Evolutionary conservation across 352 stramenopile species (phyloP), one percentile per base, ranked within the genome.

Genomic region (Pythium graminicola): DNA sequence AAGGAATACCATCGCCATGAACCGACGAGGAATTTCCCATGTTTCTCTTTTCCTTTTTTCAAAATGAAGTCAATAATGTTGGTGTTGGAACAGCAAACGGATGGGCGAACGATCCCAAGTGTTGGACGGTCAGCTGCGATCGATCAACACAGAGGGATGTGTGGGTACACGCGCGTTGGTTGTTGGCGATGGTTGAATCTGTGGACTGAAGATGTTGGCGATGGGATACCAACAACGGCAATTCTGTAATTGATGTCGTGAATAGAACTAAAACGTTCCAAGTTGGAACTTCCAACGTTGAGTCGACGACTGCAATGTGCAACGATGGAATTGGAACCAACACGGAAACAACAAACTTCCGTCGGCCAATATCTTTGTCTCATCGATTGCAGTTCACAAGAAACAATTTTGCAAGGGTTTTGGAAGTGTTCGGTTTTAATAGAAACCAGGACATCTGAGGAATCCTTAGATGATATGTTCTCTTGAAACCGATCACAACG

Each of bases 1-100:
- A 89, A 6, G 78, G 78, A n/a, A 86, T 60, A 51, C 78, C 78
- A 50, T 81, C 72, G 58, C 70, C 60, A 3, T 57, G 54, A 4
- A 40, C 24, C 33, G 60, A 67, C 27, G 47, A 14, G 9, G 43
- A 24, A 38, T 67, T 67, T 13, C 60, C 60, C 60, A 67, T 67
- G 16, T 14, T 47, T 13, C 20, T 6, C 44, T 14, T 22, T 23
- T 49, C n/a, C n/a, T n/a, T n/a, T n/a, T n/a, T n/a, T n/a, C n/a
- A n/a, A n/a, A n/a, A n/a, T n/a, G n/a, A n/a, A n/a, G n/a, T n/a
- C n/a, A n/a, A n/a, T n/a, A n/a, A n/a, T n/a, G n/a, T n/a, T n/a
- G n/a, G n/a, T n/a, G n/a, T n/a, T n/a, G n/a, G n/a, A n/a, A n/a
- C n/a, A n/a, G n/a, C n/a, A n/a, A n/a, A n/a, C n/a, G n/a, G n/a